These are phyloP conservation scores for Heracleum sosnowskyi DNA, from an alignment of 129 eudicot genomes.

Conservation along the genomic window DNA sequence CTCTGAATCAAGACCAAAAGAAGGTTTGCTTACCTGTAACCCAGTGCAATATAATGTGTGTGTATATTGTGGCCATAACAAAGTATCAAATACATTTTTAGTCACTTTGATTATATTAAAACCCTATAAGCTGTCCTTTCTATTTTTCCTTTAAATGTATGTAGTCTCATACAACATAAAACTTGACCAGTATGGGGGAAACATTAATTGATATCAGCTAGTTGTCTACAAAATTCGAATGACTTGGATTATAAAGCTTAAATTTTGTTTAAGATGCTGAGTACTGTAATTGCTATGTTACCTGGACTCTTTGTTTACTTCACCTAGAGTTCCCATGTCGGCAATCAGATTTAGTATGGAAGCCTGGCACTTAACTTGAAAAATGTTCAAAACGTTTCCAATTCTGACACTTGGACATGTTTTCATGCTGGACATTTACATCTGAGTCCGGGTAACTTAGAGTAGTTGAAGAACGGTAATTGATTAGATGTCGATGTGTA, in stretches of 20 bases:
- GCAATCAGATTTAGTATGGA: too few species aligned
- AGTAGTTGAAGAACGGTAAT: background rate
- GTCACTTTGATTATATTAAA: background rate
- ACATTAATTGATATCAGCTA: background rate
- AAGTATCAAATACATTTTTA: background rate
- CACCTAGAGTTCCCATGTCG: background rate
- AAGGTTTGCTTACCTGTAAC: constrained; percentile 39
- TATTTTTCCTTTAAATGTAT: background rate
- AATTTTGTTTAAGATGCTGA: background rate
- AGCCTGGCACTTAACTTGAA: too few species aligned
- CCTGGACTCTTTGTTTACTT: background rate
- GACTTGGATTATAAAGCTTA: background rate
- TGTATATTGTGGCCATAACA: background rate
- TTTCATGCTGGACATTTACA: background rate
- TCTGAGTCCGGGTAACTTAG: background rate
- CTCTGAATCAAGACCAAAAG: constrained; percentile 56
- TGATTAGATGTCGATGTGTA: background rate
- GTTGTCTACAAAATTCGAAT: background rate
- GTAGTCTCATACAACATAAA: background rate
- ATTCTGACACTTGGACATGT: too few species aligned
- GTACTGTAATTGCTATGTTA: background rate
- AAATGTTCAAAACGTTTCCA: too few species aligned
- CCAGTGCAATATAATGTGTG: constrained; percentile 1
- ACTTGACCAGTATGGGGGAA: background rate
- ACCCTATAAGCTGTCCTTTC: background rate